These are phyloP conservation scores for Pisolithus orientalis DNA, from an alignment of 768 basidiomycete species.

Conservation along the genomic window DNA sequence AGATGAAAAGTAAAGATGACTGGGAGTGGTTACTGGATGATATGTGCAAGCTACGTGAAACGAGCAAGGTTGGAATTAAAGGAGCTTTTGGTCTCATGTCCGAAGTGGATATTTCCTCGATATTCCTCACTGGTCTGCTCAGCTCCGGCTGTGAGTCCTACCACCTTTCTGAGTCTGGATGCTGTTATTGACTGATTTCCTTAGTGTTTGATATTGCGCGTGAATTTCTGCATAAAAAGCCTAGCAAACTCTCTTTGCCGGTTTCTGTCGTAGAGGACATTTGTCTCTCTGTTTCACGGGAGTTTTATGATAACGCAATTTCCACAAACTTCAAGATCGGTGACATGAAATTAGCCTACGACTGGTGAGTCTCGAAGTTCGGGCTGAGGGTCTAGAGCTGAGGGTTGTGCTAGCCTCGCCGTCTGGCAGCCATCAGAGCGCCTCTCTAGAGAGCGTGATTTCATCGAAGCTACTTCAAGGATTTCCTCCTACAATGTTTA, in stretches of 20 bases:
- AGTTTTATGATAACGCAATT: constrained; percentile 92
- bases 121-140: constrained; percentile 83
- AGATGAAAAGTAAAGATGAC: constrained; percentile 56
- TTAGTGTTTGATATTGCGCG: constrained; percentile 67
- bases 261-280: constrained; percentile 60
- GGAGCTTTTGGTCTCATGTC: constrained; percentile 79
- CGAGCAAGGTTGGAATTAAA: constrained; percentile 53
- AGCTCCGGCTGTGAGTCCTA: constrained; percentile 76
- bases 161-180: background rate
- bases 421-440: constrained; percentile 62
- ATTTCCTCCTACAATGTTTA: constrained; percentile 87
- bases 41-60: constrained; percentile 75
- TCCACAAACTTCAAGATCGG: constrained; percentile 89
- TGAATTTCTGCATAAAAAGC: constrained; percentile 46
- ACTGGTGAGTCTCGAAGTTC: constrained; percentile 55
- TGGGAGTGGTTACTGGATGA: constrained; percentile 89
- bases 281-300: constrained; percentile 73
- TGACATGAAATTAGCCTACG: constrained; percentile 95
- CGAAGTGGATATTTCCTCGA: constrained; percentile 63
- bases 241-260: constrained; percentile 42
- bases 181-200: constrained; percentile 5
- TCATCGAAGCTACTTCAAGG: constrained; percentile 96
- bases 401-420: constrained; percentile 49
- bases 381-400: constrained; percentile 6
- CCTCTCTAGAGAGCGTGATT: constrained; percentile 70